Evolutionary conservation across 805 yeast genomes (phyloP), one percentile per base, ranked within the genome.

Genomic region (Zygotorulaspora danielsina): DNA sequence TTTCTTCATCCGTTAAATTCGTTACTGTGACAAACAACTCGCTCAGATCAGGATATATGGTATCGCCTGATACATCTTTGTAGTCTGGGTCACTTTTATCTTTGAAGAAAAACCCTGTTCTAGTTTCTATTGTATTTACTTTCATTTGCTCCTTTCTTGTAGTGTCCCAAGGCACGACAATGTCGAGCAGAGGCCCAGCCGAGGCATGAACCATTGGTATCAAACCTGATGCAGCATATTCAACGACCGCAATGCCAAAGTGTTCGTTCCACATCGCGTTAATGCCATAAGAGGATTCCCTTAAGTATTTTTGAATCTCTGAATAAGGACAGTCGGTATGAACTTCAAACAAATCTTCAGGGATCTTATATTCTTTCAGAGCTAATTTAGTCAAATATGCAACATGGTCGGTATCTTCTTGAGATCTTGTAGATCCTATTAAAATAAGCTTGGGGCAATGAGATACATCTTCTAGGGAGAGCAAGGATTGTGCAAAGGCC

Each of bases 201-300:
- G 95, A 83, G 3, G 94, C 94, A 63, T 94, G 97, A 3, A 79
- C 93, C 2, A 93, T 66, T 1, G 98, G 97, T 12, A 93, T 76
- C 19, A 83, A 72, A 0, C 97, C 97, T 39, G 84, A 75, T 2
- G 90, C 81, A 66, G 84, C 70, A 58, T 88, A 86, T 62, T 93
- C 99, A 6, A 93, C 98, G 4, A 93, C 90, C 1, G 96, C 90
- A 54, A 93, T 93, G 13, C 99, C 99, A 61, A 93, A 93, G 66
- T 93, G 99, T 67, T 93, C 99, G 64, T 93, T 93, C 98, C 98
- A 93, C 99, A 93, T 93, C 20, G 95, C 88, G 55, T 93, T 90
- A 27, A 93, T 68, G 4, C 98, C 98, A 54, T 77, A 79, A 18
- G 79, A 75, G 2, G 87, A 75, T 10, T 61, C 65, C 9, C 66